A percentile compares a stretch with the other conserved stretches of the same genome.
Evolutionary conservation across 1,139 yeast species (phyloP).

Genomic region (Pichia cactophila): DNA sequence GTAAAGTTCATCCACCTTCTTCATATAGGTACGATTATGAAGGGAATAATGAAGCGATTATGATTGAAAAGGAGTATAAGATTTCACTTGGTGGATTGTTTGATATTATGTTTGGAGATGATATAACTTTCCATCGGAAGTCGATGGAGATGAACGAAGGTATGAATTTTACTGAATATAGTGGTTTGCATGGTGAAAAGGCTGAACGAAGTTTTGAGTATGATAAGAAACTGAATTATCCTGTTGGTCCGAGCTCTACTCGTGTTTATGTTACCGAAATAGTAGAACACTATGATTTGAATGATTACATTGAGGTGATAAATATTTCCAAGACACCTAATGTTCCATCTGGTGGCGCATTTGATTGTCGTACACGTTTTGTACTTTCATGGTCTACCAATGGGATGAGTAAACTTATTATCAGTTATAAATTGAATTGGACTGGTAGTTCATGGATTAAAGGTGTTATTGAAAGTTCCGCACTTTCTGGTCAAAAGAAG

Average conservation of each 20-base stretch:
- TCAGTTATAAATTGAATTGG: slow-evolving; percentile 46
- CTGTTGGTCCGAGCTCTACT: slow-evolving; percentile 54
- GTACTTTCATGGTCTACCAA: slow-evolving; percentile 41
- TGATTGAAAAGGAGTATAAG: slow-evolving; percentile 27
- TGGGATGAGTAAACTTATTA: slow-evolving; percentile 35
- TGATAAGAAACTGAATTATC: slow-evolving; percentile 41
- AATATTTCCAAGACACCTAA: slow-evolving; percentile 45
- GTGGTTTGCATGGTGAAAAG: slow-evolving; percentile 30
- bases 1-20: slow-evolving; percentile 31
- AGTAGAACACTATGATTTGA: slow-evolving; percentile 35
- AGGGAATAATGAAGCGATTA: slow-evolving; percentile 27
- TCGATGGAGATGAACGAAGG: slow-evolving; percentile 42
- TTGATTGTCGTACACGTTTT: slow-evolving; percentile 44
- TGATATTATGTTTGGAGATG: slow-evolving; percentile 41
- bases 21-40: slow-evolving; percentile 19
- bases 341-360: slow-evolving; percentile 53
- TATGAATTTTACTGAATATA: slow-evolving; percentile 38
- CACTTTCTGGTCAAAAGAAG: slow-evolving; percentile 41
- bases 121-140: slow-evolving; percentile 35
- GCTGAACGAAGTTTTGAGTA: slow-evolving; percentile 35
- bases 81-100: slow-evolving; percentile 47
- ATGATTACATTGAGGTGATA: slow-evolving; percentile 16
- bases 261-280: slow-evolving; percentile 42
- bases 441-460: slow-evolving; percentile 52
- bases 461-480: slow-evolving; percentile 45